phyloP scores from a whole-genome alignment of 257 asterid species.

The Ajuga chamaepitys region DNA sequence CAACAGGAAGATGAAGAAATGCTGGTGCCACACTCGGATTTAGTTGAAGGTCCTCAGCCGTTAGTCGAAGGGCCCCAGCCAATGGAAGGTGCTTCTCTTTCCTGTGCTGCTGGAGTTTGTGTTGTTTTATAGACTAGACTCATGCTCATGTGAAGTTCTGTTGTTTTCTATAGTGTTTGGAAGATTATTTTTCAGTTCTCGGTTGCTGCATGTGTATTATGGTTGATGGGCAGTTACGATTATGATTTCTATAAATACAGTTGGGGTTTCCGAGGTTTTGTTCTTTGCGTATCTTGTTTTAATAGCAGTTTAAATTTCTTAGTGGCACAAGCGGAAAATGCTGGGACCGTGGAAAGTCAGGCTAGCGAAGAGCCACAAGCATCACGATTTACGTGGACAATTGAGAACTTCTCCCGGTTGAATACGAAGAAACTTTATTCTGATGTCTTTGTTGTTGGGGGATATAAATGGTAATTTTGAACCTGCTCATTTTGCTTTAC shows the following conservation, averaged over 20 bases:
- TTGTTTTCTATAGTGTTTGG: not conserved
- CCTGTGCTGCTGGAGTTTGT: not conserved
- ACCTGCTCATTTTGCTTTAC: not conserved
- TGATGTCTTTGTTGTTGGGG: constrained; percentile 68
- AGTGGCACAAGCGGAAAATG: constrained; percentile 57
- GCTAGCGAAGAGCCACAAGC: constrained; percentile 84
- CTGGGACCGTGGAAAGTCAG: constrained; percentile 71
- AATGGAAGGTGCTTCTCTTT: constrained; percentile 70
- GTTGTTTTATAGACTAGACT: not conserved
- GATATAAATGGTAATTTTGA: constrained; percentile 69
- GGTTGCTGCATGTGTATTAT: not conserved
- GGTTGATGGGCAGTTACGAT: not conserved
- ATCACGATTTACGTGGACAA: constrained; percentile 77
- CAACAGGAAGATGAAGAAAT: constrained; percentile 96
- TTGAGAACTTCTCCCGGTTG: constrained; percentile 68
- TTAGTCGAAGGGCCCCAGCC: constrained; percentile 94
- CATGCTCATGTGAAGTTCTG: not conserved
- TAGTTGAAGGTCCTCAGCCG: constrained; percentile 79
- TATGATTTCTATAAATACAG: constrained; percentile 1
- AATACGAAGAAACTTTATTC: constrained; percentile 79
- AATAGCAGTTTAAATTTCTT: constrained; percentile 13
- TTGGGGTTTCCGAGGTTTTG: constrained; percentile 10
- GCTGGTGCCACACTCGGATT: constrained; percentile 88
- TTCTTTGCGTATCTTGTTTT: constrained; percentile 7
- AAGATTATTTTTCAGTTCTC: not conserved